Base-by-base conservation (phyloP, 148 eudicot genomes). In the Euryodendron excelsum region DNA sequence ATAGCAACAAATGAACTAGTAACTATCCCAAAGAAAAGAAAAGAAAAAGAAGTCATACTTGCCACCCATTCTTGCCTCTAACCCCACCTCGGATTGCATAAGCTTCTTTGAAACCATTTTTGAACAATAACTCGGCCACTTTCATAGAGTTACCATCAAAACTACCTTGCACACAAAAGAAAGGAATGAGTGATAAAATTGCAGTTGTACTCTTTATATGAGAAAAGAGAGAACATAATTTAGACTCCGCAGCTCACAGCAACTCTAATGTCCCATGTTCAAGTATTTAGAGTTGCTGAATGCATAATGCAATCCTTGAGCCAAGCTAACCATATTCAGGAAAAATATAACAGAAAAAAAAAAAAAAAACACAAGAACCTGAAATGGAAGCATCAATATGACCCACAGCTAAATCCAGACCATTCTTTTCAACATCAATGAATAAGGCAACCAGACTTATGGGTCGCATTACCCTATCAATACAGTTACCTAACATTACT, bases 21-120 rank as follows among this genome's bases (percentile, higher is more conserved):
- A 55, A 64, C 33, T n/a, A 10, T 53, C 8, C 13, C 21, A 23
- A 63, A 63, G 23, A 23, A 71, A 74, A 5, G 65, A 77, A n/a
- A 48, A 78, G 50, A 52, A 77, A n/a, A 48, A 78, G 50, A 52
- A 61, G 25, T 23, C 63, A 34, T 73, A 93, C 99, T 94, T 87
- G 91, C 99, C 99, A 96, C 33, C 98, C 99, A 39, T 86, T 89
- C 81, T 86, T 85, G 88, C 99, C 99, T 84, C 88, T 88, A 78
- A 89, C 80, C 47, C 99, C 99, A 60, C 97, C 99, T 70, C 87
- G 88, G 81, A 96, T 88, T 66, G 99, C 98, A 80, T 90, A 96
- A 37, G 94, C 95, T 84, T 89, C 94, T 85, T 90, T 91, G 78
- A 93, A 90, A 21, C 98, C 96, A 78, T 89, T 88, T 72, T 91